phyloP scores from a whole-genome alignment of 2,329 filamentous ascomycete genomes.

The Amauroascus verrucosus region DNA sequence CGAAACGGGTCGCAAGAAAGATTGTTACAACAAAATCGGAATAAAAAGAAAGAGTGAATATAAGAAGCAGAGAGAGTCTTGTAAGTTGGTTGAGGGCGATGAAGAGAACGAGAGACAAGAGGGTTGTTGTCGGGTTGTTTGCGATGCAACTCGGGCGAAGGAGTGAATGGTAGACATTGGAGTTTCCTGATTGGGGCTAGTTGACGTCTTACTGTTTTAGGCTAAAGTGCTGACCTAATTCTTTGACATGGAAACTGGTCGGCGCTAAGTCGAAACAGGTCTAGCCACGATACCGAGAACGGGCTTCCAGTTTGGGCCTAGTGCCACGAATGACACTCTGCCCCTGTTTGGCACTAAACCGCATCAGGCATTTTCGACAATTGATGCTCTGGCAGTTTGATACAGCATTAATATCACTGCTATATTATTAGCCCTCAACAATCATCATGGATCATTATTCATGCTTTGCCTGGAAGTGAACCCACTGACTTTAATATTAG shows the following conservation, averaged over 20 bases:
- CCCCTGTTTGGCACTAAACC: not conserved
- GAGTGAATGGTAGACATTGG: constrained; percentile 1
- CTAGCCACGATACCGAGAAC: not conserved
- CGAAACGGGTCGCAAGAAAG: not conserved
- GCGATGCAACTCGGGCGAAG: no score
- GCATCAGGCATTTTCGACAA: constrained; percentile 5
- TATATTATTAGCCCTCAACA: not conserved
- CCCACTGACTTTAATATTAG: not conserved
- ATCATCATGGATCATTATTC: constrained; percentile 4
- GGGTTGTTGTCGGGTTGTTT: not conserved
- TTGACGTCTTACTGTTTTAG: not conserved
- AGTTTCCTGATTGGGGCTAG: constrained; percentile 5
- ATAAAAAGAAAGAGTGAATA: not conserved
- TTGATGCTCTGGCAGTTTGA: constrained; percentile 9
- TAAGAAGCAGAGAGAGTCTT: not conserved
- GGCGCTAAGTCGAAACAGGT: not conserved
- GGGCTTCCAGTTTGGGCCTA: not conserved
- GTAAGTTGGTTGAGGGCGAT: not conserved
- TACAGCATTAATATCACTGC: constrained; percentile 8
- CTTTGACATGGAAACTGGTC: no score
- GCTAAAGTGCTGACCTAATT: constrained; percentile 3
- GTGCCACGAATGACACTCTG: not conserved
- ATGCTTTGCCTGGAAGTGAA: not conserved
- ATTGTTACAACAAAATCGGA: not conserved
- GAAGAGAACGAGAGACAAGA: not conserved